Evolutionary conservation across 371 early-diverging fungal genomes (phyloP).

Genomic region (Mucor saturninus): DNA sequence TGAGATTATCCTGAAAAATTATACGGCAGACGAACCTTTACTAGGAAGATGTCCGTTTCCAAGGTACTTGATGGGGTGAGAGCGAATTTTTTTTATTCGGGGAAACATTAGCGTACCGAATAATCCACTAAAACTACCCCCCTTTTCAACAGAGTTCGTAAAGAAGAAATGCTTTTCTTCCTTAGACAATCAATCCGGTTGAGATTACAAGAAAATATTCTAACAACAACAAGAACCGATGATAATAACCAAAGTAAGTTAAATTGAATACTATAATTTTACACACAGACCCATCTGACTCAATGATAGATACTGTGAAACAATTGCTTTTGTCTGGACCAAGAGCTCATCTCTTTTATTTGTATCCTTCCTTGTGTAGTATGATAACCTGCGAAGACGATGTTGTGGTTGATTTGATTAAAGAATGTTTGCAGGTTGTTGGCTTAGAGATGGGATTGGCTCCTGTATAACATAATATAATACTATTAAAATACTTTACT

Average conservation of each 20-base stretch:
- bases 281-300: conserved; percentile 20
- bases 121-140: neutral
- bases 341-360: conserved; percentile 73
- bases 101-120: neutral
- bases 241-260: conserved; percentile 29
- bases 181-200: conserved; percentile 69
- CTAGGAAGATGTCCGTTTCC: conserved; percentile 84
- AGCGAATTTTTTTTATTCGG: conserved; percentile 20
- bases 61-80: conserved; percentile 65
- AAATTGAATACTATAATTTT: neutral
- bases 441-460: conserved; percentile 55
- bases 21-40: conserved; percentile 74
- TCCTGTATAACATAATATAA: neutral
- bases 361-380: conserved; percentile 72
- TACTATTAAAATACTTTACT: neutral
- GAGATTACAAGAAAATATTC: conserved; percentile 57
- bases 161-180: conserved; percentile 75
- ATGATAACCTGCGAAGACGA: conserved; percentile 65
- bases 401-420: conserved; percentile 59
- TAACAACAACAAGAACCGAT: conserved; percentile 17
- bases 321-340: conserved; percentile 62
- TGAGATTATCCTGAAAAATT: conserved; percentile 67
- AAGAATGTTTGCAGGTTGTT: conserved; percentile 60
- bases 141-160: conserved; percentile 60
- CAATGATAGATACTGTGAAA: conserved; percentile 39